These are phyloP conservation scores for Globisporangium cederbergense DNA, from an alignment of 352 stramenopile species.

Conservation along the genomic window DNA sequence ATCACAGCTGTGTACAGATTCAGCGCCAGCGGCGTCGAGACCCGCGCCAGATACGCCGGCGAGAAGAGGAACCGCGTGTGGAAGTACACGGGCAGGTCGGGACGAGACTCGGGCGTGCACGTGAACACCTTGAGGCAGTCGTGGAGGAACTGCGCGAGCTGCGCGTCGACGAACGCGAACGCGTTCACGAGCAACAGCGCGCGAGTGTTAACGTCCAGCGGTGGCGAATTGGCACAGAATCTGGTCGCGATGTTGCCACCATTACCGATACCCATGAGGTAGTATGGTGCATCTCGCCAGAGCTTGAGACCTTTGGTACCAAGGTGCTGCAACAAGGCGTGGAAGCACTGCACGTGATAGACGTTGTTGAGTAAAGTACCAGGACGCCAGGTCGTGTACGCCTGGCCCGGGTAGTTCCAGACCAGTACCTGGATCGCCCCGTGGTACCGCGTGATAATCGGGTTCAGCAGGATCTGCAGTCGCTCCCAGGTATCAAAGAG, in stretches of 20 bases:
- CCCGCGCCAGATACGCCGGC: constrained; percentile 84
- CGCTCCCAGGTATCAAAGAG: constrained; percentile 95
- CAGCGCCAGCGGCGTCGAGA: constrained; percentile 92
- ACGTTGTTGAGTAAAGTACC: constrained; percentile 91
- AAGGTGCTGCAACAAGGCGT: constrained; percentile 74
- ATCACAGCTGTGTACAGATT: constrained; percentile 95
- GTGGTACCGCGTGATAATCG: constrained; percentile 85
- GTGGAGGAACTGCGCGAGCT: constrained; percentile 92
- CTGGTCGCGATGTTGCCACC: constrained; percentile 86
- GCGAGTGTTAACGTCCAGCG: constrained; percentile 56
- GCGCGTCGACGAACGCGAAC: constrained; percentile 87
- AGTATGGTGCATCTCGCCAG: constrained; percentile 87
- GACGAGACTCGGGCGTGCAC: constrained; percentile 85
- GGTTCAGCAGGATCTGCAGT: constrained; percentile 92
- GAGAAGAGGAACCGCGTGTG: constrained; percentile 94
- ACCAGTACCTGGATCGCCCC: constrained; percentile 86
- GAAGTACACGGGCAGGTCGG: constrained; percentile 95
- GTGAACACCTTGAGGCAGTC: constrained; percentile 94
- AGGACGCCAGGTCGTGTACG: constrained; percentile 90
- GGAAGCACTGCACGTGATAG: constrained; percentile 86
- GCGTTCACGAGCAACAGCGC: constrained; percentile 89
- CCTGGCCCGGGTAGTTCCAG: constrained; percentile 97
- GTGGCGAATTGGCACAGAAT: constrained; percentile 61
- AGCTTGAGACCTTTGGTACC: constrained; percentile 16
- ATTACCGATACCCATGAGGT: constrained; percentile 91